Conservation (phyloP, 1,139 yeast species). For the Kodamaea derodonti region DNA sequence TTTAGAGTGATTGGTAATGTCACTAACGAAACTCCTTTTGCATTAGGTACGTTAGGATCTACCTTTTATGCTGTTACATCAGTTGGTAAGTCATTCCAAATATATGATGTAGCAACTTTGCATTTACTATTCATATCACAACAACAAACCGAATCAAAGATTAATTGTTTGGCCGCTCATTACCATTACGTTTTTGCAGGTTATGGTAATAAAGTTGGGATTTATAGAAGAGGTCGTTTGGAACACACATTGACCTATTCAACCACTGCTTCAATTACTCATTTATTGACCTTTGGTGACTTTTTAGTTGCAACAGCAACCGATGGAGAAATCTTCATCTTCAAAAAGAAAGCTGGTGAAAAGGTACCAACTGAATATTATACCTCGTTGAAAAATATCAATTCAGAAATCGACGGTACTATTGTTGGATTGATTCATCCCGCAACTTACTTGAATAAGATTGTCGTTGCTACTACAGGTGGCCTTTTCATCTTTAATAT, state of each 20-base stretch:
- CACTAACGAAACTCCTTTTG: conserved; percentile 76
- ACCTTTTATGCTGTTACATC: conserved; percentile 86
- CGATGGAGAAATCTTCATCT: conserved; percentile 56
- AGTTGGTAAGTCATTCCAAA: conserved; percentile 87
- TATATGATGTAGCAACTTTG: conserved; percentile 86
- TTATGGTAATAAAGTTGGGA: conserved; percentile 66
- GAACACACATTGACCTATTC: conserved; percentile 51
- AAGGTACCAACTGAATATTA: conserved; percentile 63
- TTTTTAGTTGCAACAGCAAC: conserved; percentile 60
- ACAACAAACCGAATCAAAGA: conserved; percentile 65
- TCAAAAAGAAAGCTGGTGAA: conserved; percentile 48
- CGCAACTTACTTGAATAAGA: conserved; percentile 88
- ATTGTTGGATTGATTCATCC: conserved; percentile 74
- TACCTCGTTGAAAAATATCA: conserved; percentile 53
- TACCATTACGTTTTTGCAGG: conserved; percentile 83
- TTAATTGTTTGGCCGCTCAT: conserved; percentile 73
- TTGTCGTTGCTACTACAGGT: conserved; percentile 72
- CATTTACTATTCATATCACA: conserved; percentile 86
- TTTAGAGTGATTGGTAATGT: conserved; percentile 60
- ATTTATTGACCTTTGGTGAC: conserved; percentile 72
- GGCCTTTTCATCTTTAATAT: conserved; percentile 64
- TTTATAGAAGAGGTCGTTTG: conserved; percentile 78
- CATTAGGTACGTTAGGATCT: conserved; percentile 84
- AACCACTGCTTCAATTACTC: conserved; percentile 35
- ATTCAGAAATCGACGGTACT: conserved; percentile 58